These are phyloP conservation scores for Allium cepa DNA, from an alignment of 106 monocot genomes.

Conservation along the genomic window DNA sequence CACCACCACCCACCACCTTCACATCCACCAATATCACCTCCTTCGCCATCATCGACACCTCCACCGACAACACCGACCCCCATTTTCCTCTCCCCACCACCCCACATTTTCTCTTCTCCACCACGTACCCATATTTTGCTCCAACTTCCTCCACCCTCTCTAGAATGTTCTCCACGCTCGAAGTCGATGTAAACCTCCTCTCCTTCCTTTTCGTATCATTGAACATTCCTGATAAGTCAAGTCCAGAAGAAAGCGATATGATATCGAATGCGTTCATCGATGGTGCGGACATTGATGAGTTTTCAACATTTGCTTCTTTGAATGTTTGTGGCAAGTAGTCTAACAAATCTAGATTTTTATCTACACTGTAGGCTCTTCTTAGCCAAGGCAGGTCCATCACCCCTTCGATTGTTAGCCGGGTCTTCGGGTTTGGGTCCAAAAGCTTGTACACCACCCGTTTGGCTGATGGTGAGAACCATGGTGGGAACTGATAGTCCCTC, in stretches of 20 bases:
- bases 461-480: constrained; percentile 32
- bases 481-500: constrained; percentile 34
- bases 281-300: constrained; percentile 14
- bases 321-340: not conserved
- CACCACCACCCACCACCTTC: constrained; percentile 16
- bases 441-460: constrained; percentile 25
- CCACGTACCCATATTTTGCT: constrained; percentile 5
- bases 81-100: constrained; percentile 7
- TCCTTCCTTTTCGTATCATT: constrained; percentile 5
- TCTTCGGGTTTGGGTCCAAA: constrained; percentile 49
- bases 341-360: not conserved
- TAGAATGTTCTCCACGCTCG: constrained; percentile 2
- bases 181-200: constrained; percentile 18
- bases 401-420: constrained; percentile 26
- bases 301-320: not conserved
- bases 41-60: constrained; percentile 23
- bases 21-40: constrained; percentile 35
- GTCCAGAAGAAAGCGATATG: constrained; percentile 23
- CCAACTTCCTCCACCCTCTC: constrained; percentile 13
- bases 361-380: constrained; percentile 14
- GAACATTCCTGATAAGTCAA: constrained; percentile 37
- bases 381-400: constrained; percentile 25
- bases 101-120: constrained; percentile 4
- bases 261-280: constrained; percentile 43
- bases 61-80: constrained; percentile 12